These are phyloP conservation scores for Metschnikowia lunata DNA, from an alignment of 805 yeast genomes.

Conservation along the genomic window DNA sequence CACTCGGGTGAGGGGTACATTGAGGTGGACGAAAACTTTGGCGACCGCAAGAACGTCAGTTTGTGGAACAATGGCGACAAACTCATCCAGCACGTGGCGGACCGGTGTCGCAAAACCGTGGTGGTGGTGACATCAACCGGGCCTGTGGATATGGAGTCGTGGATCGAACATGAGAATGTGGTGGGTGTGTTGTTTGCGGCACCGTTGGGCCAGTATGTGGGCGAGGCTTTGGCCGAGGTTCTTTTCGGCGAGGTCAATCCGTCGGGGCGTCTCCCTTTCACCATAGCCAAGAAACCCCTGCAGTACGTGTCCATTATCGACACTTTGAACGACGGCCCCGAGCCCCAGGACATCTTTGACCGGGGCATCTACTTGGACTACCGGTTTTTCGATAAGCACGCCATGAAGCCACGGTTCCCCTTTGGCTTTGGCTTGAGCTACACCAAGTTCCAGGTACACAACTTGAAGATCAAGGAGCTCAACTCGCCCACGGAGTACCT, in stretches of 20 bases:
- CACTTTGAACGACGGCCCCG: constrained; percentile 22
- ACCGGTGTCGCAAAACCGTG: constrained; percentile 48
- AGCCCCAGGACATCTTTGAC: constrained; percentile 43
- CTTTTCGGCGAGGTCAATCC: constrained; percentile 61
- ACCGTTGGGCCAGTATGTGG: constrained; percentile 56
- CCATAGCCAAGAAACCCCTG: constrained; percentile 50
- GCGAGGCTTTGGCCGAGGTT: constrained; percentile 54
- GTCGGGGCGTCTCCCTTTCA: constrained; percentile 60
- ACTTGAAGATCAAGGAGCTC: constrained; percentile 39
- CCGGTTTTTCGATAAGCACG: constrained; percentile 52
- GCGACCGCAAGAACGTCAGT: constrained; percentile 51
- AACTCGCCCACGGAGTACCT: constrained; percentile 42
- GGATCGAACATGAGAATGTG: constrained; percentile 55
- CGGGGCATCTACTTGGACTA: constrained; percentile 52
- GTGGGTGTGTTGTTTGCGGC: constrained; percentile 54
- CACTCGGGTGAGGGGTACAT: constrained; percentile 58
- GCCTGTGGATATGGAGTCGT: constrained; percentile 53
- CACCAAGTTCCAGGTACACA: constrained; percentile 36
- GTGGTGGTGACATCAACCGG: constrained; percentile 61
- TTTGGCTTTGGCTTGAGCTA: constrained; percentile 63
- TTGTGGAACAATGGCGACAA: constrained; percentile 58
- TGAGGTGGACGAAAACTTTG: constrained; percentile 54
- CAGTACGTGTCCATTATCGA: constrained; percentile 45
- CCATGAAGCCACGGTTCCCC: constrained; percentile 53
- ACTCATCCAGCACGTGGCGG: constrained; percentile 46